Evolutionary conservation across 192 early-diverging fungal genomes (phyloP), one percentile per base, ranked within the genome.

Genomic region (Phycomyces blakesleeanus): DNA sequence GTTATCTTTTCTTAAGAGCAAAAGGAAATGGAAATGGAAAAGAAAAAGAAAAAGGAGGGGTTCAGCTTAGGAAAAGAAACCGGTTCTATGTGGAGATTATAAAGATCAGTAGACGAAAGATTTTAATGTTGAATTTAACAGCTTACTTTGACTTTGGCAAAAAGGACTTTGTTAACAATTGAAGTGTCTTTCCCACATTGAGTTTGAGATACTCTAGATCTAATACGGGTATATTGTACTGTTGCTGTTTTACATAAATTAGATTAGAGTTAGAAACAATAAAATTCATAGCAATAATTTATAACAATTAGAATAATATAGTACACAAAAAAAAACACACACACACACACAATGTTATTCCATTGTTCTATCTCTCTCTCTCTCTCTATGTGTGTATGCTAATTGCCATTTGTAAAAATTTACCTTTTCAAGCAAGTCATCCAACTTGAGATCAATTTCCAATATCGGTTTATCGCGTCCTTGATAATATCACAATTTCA

Each of bases 161-260:
- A 66, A 97, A 95, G 38, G 83, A 89, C 61, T 86, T 89, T 66
- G 92, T 94, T 55, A 97, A 71, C 64, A 95, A 76, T 21, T 81
- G 76, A 1, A 97, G 77, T 34, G 89, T 82, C 74, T 82, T 88
- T 63, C 74, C 73, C n/a, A 97, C 92, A 62, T 87, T 89, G 41
- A 97, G 79, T 56, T 92, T 89, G n/a, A 97, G 91, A 63, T 94
- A 97, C 76, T 95, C 93, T 6, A 97, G 79, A 73, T 97, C 94
- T 18, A 97, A 73, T 22, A 90, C 71, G 42, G 89, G 75, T 12
- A 93, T 83, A 29, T 91, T 90, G 68, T 90, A 84, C 74, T 94
- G 91, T 84, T 97, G 93, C 83, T 91, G 85, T 65, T 66, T 69
- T 61, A 20, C 29, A 15, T 11, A 2, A 21, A 39, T 12, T 15